Conservation (phyloP, 345 rosid species). For the Cardiospermum halicacabum region DNA sequence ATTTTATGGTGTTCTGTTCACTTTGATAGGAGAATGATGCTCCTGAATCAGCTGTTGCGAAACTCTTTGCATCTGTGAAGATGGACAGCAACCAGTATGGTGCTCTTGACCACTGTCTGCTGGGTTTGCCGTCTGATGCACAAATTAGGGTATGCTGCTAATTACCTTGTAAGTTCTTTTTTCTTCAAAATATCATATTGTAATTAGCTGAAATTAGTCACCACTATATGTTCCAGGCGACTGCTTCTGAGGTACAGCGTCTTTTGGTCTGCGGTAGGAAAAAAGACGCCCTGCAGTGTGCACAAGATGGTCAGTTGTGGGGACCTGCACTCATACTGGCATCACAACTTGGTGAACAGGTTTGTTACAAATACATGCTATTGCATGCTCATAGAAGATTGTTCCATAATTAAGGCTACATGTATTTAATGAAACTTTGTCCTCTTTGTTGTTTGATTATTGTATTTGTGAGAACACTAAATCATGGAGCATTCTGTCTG, state of each 20-base stretch:
- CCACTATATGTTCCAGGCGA: slow-evolving; percentile 49
- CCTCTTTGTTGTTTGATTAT: slow-evolving; percentile 1
- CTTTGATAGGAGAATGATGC: slow-evolving; percentile 64
- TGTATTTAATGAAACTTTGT: background rate
- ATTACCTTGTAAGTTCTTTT: background rate
- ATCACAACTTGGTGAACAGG: slow-evolving; percentile 95
- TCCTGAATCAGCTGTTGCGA: slow-evolving; percentile 95
- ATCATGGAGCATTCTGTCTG: slow-evolving; percentile 19
- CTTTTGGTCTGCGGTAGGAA: slow-evolving; percentile 95
- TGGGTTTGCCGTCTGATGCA: slow-evolving; percentile 76
- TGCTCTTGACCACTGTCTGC: slow-evolving; percentile 66
- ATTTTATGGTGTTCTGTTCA: slow-evolving; percentile 3
- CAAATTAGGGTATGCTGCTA: slow-evolving; percentile 62
- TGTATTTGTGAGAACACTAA: slow-evolving; percentile 7
- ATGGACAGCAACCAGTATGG: slow-evolving; percentile 49
- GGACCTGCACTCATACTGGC: slow-evolving; percentile 98
- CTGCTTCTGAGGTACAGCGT: slow-evolving; percentile 86
- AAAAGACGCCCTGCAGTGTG: slow-evolving; percentile 72
- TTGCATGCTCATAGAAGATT: slow-evolving; percentile 8
- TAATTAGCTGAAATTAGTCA: slow-evolving; percentile 14
- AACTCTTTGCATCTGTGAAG: slow-evolving; percentile 83
- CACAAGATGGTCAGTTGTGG: slow-evolving; percentile 97
- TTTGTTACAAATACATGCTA: slow-evolving; percentile 23
- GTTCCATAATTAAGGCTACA: slow-evolving; percentile 6
- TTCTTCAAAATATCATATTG: background rate